Base-by-base conservation (phyloP, 208 protist species). In the Acanthamoeba culbertsoni region DNA sequence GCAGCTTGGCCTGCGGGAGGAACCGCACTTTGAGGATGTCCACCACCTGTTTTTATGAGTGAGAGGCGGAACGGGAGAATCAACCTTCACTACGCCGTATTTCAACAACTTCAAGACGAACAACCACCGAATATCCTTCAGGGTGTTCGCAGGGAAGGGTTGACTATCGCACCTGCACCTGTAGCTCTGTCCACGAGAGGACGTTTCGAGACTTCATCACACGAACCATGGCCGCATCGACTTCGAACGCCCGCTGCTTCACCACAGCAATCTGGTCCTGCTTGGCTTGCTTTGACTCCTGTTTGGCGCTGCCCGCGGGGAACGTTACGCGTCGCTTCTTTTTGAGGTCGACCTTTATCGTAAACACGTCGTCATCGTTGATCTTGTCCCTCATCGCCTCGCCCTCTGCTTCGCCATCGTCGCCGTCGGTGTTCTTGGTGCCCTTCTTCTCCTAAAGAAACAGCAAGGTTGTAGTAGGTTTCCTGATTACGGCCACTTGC, bases 171-270 rank as follows among this genome's bases (percentile, higher is more conserved):
- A 35, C 77, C 57, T 91, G 62, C 23, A 86, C n/a, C 51, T 82
- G 71, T 12, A 93, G 71, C 63, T 93, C 77, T 35, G 71, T 75
- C 90, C 90, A 93, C 28, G 71, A 79, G 42, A 93, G 71, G 14
- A 79, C 71, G 90, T 93, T 93, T 10, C 65, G 71, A 3, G 77
- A 73, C 90, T 93, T 93, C 31, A 93, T 7, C 18, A 93, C 90
- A 23, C 90, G 71, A 5, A 93, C 90, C 90, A 93, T 93, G 7
- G 90, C 90, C 1, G 90, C 90, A 23, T 93, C 90, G 14, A 93
- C 59, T 42, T 93, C 90, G 77, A 93, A 93, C 65, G 71, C 57
- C 1, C 90, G 71, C 65, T 93, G 90, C 90, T 93, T 93, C 63
- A 93, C 51, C 1, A 93, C 90, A 10, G 59, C 35, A 20, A 68